These are phyloP conservation scores for Lipomyces yamadae DNA, from an alignment of 805 yeast genomes.

Conservation along the genomic window DNA sequence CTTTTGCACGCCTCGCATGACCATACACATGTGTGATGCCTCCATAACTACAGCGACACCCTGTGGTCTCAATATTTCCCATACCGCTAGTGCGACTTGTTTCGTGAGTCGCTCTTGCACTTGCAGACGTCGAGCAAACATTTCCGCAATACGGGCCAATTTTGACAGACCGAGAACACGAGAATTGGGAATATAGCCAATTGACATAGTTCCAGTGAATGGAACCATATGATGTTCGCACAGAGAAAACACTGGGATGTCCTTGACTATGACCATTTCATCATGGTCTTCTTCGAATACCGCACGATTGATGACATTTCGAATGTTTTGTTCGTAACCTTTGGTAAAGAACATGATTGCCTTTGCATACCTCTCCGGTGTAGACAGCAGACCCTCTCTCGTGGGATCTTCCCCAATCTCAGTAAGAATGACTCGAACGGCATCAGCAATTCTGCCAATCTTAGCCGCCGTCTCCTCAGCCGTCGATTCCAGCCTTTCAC, in stretches of 20 bases:
- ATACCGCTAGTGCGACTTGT: conserved; percentile 94
- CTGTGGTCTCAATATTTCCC: conserved; percentile 87
- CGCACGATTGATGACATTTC: conserved; percentile 90
- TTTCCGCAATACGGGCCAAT: conserved; percentile 93
- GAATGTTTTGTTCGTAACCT: conserved; percentile 93
- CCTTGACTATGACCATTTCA: conserved; percentile 97
- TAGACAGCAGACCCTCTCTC: conserved; percentile 88
- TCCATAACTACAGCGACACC: conserved; percentile 99
- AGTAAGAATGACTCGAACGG: conserved; percentile 69
- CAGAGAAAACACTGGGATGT: conserved; percentile 86
- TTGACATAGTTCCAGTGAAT: conserved; percentile 94
- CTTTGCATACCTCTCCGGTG: conserved; percentile 95
- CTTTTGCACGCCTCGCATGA: conserved; percentile 95
- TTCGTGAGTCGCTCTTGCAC: conserved; percentile 98
- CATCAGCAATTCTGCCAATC: conserved; percentile 77
- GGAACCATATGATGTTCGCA: conserved; percentile 99
- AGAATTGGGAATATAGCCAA: conserved; percentile 96
- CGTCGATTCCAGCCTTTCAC: conserved; percentile 71
- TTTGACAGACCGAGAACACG: conserved; percentile 91
- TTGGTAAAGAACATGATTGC: conserved; percentile 96
- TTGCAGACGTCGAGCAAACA: conserved; percentile 93
- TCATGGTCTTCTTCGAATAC: conserved; percentile 98
- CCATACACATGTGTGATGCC: conserved; percentile 99
- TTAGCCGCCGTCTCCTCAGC: conserved; percentile 68
- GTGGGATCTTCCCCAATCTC: conserved; percentile 91